Conservation (phyloP, 2,329 filamentous ascomycete species). For the Ambrosiella cleistominuta region DNA sequence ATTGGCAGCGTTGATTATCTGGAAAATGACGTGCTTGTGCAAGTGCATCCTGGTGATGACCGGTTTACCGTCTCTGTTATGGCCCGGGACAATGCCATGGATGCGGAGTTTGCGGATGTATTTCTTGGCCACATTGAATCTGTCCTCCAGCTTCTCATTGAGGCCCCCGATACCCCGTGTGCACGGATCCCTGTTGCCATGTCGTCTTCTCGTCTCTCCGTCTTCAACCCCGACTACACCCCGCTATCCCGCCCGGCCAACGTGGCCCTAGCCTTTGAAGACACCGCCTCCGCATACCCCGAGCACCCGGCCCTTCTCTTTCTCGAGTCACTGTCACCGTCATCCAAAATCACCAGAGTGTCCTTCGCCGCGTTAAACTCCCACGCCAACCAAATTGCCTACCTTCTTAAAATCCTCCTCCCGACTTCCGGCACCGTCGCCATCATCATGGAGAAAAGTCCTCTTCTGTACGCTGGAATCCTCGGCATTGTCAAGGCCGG, state of each 20-base stretch:
- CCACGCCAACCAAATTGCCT: constrained; percentile 45
- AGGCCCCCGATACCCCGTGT: constrained; percentile 15
- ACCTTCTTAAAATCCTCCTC: constrained; percentile 12
- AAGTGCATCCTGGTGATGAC: constrained; percentile 46
- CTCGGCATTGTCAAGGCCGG: constrained; percentile 59
- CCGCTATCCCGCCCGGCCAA: constrained; percentile 23
- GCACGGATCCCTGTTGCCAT: constrained; percentile 15
- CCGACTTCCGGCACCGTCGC: constrained; percentile 28
- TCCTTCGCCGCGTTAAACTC: constrained; percentile 49
- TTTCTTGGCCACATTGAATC: constrained; percentile 45
- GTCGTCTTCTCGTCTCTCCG: constrained; percentile 25
- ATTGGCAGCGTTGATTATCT: constrained; percentile 49
- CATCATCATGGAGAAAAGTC: constrained; percentile 61
- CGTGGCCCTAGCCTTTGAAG: constrained; percentile 37
- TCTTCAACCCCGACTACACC: constrained; percentile 27
- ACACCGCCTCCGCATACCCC: constrained; percentile 29
- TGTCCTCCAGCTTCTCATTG: constrained; percentile 23
- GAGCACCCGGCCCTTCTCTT: constrained; percentile 47
- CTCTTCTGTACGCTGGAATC: constrained; percentile 54
- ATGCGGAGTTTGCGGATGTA: constrained; percentile 33
- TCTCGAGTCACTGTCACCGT: constrained; percentile 24
- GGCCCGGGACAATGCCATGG: constrained; percentile 31
- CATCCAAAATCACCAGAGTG: constrained; percentile 19
- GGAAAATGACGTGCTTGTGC: constrained; percentile 60
- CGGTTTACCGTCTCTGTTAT: constrained; percentile 25